These are phyloP conservation scores for Eutypella sp. DNA, from an alignment of 2,329 filamentous ascomycete genomes.

Conservation along the genomic window DNA sequence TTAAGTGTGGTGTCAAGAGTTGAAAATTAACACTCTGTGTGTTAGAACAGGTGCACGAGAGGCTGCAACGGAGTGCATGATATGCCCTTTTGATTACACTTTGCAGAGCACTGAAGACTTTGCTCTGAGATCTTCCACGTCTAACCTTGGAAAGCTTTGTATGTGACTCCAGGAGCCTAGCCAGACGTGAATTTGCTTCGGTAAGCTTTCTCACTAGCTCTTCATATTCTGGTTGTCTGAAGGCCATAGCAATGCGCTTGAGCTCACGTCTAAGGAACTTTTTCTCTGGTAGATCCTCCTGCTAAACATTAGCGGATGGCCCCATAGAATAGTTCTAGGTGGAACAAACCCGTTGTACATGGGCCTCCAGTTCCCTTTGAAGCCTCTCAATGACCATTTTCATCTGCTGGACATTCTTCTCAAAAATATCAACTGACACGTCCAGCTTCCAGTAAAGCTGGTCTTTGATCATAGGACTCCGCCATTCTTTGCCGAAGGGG, in stretches of 20 bases:
- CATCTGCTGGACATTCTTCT: not conserved
- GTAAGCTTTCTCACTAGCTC: not conserved
- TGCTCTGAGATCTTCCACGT: conserved; percentile 10
- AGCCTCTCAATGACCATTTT: not conserved
- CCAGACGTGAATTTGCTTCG: not conserved
- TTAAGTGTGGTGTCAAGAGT: conserved; percentile 6
- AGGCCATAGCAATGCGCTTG: not conserved
- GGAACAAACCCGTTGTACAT: not conserved
- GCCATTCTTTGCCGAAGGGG: not conserved
- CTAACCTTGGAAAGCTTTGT: not conserved
- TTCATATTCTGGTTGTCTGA: not conserved
- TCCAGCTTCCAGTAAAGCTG: not conserved
- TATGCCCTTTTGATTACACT: conserved; percentile 18
- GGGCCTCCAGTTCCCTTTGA: not conserved
- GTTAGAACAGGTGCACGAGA: conserved; percentile 15
- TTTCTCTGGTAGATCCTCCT: not conserved
- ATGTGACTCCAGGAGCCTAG: not conserved
- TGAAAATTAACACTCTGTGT: conserved; percentile 15
- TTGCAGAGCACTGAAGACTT: conserved; percentile 13
- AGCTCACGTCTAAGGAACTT: not conserved
- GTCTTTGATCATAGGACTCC: not conserved
- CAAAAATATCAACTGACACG: not conserved
- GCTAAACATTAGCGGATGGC: not conserved
- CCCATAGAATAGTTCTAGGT: not conserved
- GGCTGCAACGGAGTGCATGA: conserved; percentile 15